Evolutionary conservation across 129 eudicot genomes (phyloP).

Genomic region (Centaurea solstitialis): DNA sequence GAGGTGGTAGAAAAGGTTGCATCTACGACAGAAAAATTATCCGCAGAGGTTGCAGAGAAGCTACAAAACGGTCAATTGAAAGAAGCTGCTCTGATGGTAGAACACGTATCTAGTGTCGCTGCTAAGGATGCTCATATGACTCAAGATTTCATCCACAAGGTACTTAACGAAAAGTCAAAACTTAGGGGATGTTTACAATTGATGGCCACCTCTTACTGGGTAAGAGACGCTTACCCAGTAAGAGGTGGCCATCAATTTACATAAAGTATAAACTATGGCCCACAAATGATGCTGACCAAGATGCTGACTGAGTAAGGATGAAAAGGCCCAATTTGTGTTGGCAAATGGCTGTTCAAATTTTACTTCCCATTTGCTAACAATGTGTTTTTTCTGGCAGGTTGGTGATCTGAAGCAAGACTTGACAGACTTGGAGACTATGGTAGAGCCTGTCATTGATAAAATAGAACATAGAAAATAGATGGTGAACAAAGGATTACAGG

Average conservation of each 20-base stretch:
- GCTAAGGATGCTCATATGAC: slow-evolving; percentile 54
- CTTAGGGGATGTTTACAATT: not conserved
- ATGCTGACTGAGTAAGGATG: not conserved
- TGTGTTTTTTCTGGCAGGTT: slow-evolving; percentile 35
- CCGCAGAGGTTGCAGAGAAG: slow-evolving; percentile 51
- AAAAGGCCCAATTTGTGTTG: not conserved
- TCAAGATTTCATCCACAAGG: slow-evolving; percentile 59
- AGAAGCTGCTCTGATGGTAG: slow-evolving; percentile 47
- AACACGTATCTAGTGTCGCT: slow-evolving; percentile 49
- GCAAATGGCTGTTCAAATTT: not conserved
- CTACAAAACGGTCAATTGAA: slow-evolving; percentile 51
- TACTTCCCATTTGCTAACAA: not conserved
- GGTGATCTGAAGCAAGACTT: slow-evolving; percentile 56
- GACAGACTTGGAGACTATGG: slow-evolving; percentile 47
- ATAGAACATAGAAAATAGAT: slow-evolving; percentile 21
- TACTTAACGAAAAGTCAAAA: slow-evolving; percentile 6
- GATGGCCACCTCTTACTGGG: not conserved
- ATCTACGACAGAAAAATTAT: slow-evolving; percentile 48
- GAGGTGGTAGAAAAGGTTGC: slow-evolving; percentile 71
- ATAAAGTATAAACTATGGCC: not conserved
- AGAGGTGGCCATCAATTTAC: not conserved
- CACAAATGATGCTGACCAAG: not conserved
- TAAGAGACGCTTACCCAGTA: not conserved
- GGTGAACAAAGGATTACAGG: not conserved
- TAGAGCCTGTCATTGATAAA: slow-evolving; percentile 43